Percentiles rank a stretch among this genome's conserved stretches.
Evolutionary conservation across 2,329 filamentous ascomycete genomes (phyloP).

Genomic region (Epichloe amarillans): DNA sequence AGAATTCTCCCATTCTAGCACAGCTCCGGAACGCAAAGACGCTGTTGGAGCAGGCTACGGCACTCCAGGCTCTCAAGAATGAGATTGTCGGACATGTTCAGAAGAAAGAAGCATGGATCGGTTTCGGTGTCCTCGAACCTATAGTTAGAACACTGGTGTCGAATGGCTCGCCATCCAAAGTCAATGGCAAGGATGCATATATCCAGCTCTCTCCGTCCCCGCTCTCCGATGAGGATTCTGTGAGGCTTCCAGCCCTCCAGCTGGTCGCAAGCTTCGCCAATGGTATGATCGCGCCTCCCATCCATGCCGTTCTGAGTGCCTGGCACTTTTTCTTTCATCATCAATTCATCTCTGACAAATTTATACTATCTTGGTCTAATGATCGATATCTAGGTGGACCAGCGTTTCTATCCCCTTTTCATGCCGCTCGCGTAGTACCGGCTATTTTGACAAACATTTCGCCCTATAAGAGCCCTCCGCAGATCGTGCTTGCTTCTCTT

Average conservation of each 20-base stretch:
- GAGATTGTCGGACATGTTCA: slow-evolving; percentile 78
- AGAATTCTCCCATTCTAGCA: slow-evolving; percentile 38
- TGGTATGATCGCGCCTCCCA: slow-evolving; percentile 37
- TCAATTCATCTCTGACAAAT: neutral
- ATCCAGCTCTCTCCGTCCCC: slow-evolving; percentile 20
- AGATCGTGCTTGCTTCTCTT: slow-evolving; percentile 60
- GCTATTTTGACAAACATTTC: slow-evolving; percentile 60
- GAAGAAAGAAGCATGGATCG: slow-evolving; percentile 70
- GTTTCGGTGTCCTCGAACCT: slow-evolving; percentile 52
- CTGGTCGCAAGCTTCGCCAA: slow-evolving; percentile 76
- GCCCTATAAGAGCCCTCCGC: slow-evolving; percentile 46
- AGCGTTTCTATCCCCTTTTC: slow-evolving; percentile 61
- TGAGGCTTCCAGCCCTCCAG: slow-evolving; percentile 66
- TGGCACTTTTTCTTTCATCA: neutral
- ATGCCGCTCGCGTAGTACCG: slow-evolving; percentile 53
- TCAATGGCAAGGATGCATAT: slow-evolving; percentile 26
- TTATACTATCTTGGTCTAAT: slow-evolving; percentile 18
- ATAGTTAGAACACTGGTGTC: slow-evolving; percentile 33
- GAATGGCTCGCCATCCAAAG: slow-evolving; percentile 18
- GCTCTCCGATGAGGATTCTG: slow-evolving; percentile 49
- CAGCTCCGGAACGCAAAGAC: slow-evolving; percentile 43
- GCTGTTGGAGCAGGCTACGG: slow-evolving; percentile 38
- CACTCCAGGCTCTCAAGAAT: slow-evolving; percentile 69
- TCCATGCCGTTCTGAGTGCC: neutral
- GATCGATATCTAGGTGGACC: slow-evolving; percentile 52